Percentiles rank a stretch among this genome's conserved stretches.
Evolutionary conservation across 2,329 filamentous ascomycete genomes (phyloP).

Genomic region (Neoarthrinium moseri): DNA sequence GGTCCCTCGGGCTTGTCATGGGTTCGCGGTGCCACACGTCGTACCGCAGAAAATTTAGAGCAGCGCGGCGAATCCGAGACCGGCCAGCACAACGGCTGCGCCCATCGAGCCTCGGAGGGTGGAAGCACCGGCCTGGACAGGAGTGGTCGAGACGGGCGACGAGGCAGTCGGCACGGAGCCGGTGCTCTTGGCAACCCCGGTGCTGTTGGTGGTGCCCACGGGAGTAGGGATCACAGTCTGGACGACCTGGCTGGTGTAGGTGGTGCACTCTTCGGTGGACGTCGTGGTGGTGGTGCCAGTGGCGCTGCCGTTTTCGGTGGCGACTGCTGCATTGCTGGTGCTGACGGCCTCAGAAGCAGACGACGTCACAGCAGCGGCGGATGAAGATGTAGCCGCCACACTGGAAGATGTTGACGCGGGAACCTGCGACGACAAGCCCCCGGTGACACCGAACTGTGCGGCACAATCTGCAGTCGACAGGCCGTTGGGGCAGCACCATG

Average conservation of each 20-base stretch:
- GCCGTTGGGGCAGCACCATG: constrained; percentile 61
- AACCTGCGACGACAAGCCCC: constrained; percentile 46
- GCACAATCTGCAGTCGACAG: constrained; percentile 56
- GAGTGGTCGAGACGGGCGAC: background rate
- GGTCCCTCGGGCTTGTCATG: too few species aligned
- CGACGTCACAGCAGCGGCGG: constrained; percentile 16
- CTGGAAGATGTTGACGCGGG: constrained; percentile 31
- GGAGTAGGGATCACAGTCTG: constrained; percentile 10
- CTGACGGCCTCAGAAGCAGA: too few species aligned
- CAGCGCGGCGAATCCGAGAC: too few species aligned
- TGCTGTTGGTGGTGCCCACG: constrained; percentile 4
- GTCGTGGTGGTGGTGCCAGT: constrained; percentile 8
- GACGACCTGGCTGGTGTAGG: constrained; percentile 10
- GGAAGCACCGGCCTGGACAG: constrained; percentile 6
- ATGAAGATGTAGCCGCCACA: constrained; percentile 27
- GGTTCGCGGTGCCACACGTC: too few species aligned
- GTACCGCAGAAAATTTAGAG: too few species aligned
- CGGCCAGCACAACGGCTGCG: background rate
- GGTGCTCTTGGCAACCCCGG: background rate
- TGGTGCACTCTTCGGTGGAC: constrained; percentile 8
- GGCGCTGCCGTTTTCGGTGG: constrained; percentile 11
- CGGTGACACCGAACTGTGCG: constrained; percentile 44
- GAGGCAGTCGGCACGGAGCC: background rate
- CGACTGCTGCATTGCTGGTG: constrained; percentile 9
- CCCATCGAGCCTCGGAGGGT: background rate